Evolutionary conservation across 1,284 basidiomycete species (phyloP).

Genomic region (Puccinia horiana): DNA sequence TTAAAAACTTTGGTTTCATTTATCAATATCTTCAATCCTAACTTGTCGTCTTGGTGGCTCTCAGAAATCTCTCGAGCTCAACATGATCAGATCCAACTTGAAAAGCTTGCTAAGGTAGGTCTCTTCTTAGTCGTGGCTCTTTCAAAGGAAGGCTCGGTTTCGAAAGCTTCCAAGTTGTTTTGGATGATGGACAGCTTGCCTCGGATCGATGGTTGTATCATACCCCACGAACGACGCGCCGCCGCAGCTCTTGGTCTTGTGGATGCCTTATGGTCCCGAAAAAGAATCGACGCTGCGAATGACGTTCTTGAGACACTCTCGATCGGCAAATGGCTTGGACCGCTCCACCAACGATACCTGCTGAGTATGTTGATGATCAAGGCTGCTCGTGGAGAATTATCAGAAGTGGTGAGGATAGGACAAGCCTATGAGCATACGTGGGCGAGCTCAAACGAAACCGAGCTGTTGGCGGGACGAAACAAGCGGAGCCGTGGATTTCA

Average conservation of each 20-base stretch:
- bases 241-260: constrained; percentile 28
- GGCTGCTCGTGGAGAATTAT: constrained; percentile 22
- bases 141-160: constrained; percentile 44
- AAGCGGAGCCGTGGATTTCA: constrained; percentile 23
- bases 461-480: constrained; percentile 16
- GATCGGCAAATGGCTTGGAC: constrained; percentile 19
- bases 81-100: not conserved
- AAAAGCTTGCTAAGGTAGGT: constrained; percentile 1
- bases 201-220: not conserved
- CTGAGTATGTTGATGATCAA: constrained; percentile 36
- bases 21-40: constrained; percentile 21
- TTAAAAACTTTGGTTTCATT: constrained; percentile 26
- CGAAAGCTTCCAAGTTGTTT: constrained; percentile 37
- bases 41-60: constrained; percentile 29
- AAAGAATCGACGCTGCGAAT: constrained; percentile 31
- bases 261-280: constrained; percentile 31
- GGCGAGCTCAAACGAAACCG: not conserved
- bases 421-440: constrained; percentile 11
- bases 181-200: constrained; percentile 34
- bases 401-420: constrained; percentile 15
- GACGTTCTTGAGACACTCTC: constrained; percentile 23
- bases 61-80: constrained; percentile 26
- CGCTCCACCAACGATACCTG: constrained; percentile 31
- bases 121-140: constrained; percentile 31
- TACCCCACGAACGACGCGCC: not conserved